Evolutionary conservation across 2,329 filamentous ascomycete species (phyloP), one percentile per base, ranked within the genome.

Genomic region (Aureobasidium melanogenum): DNA sequence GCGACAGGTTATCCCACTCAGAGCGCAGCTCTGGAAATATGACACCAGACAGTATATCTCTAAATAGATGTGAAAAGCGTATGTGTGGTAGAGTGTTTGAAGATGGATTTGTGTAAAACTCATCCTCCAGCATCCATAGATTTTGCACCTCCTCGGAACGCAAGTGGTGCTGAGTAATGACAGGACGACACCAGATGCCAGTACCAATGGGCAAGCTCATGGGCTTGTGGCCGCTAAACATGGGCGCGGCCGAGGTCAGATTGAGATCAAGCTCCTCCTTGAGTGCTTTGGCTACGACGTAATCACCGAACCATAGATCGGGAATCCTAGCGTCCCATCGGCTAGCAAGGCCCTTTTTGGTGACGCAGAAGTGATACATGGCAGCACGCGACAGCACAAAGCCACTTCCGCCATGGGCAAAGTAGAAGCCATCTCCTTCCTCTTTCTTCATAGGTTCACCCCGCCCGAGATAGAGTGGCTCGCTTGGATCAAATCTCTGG

Each of bases 401-500:
- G 4, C 69, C 69, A 34, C 58, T 65, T 15, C 68, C 68, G 6
- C 68, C 68, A 38, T 68, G 65, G 0, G 64, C 65, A 39, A 69
- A 67, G 39, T 51, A 63, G 17, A 64, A 59, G 1, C 58, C 58
- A 38, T 62, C 26, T 52, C 47, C 28, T 26, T 46, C 10, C 48
- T 66, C 65, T 58, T 58, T 58, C 14, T 62, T 57, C 56, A 61
- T 61, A 63, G 65, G 34, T 38, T 61, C 41, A 39, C 57, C 52
- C 51, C 52, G 32, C 2, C 77, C 77, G 64, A 80, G 75, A 66
- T 80, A 81, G 1, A 76, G 63, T n/a, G 73, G 71, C 5, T 63
- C 64, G 10, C 70, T 67, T 6, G 77, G 73, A 57, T 80, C 73
- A 62, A 79, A 76, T n/a, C 73, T 77, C 32, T 73, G 72, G 17